Evolutionary conservation across 1,284 basidiomycete genomes (phyloP).

Genomic region (Moesziomyces sp.): DNA sequence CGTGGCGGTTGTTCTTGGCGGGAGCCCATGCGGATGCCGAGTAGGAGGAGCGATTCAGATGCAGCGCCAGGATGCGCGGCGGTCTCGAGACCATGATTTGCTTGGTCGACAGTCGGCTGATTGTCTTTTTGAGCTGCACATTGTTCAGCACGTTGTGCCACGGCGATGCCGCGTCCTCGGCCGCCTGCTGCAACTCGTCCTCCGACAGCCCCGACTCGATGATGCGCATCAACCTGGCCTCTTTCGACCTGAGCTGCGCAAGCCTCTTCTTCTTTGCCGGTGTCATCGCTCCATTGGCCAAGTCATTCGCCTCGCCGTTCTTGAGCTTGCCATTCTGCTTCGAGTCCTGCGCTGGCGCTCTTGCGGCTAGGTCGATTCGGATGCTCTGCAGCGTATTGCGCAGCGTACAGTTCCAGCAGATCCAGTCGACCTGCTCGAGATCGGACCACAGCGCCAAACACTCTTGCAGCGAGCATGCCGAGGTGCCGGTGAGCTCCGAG

Average conservation of each 20-base stretch:
- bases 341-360: constrained; percentile 1
- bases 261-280: constrained; percentile 39
- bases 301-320: constrained; percentile 22
- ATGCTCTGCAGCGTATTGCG: constrained; percentile 32
- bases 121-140: constrained; percentile 34
- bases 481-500: constrained; percentile 40
- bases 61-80: constrained; percentile 56
- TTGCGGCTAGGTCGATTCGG: constrained; percentile 19
- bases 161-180: constrained; percentile 23
- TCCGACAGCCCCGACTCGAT: constrained; percentile 52
- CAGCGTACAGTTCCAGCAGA: constrained; percentile 63
- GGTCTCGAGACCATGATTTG: constrained; percentile 63
- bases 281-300: constrained; percentile 14
- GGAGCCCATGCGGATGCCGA: constrained; percentile 48
- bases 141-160: constrained; percentile 30
- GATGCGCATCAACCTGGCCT: constrained; percentile 26
- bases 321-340: constrained; percentile 19
- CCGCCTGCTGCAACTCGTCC: constrained; percentile 47
- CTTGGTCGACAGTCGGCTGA: constrained; percentile 56
- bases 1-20: constrained; percentile 61
- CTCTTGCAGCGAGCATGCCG: constrained; percentile 54
- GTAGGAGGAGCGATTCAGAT: constrained; percentile 62
- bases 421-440: constrained; percentile 65
- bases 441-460: constrained; percentile 58
- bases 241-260: constrained; percentile 32